phyloP scores from a whole-genome alignment of 225 moss, liverwort and hornwort genomes.

The Asterella californica region DNA sequence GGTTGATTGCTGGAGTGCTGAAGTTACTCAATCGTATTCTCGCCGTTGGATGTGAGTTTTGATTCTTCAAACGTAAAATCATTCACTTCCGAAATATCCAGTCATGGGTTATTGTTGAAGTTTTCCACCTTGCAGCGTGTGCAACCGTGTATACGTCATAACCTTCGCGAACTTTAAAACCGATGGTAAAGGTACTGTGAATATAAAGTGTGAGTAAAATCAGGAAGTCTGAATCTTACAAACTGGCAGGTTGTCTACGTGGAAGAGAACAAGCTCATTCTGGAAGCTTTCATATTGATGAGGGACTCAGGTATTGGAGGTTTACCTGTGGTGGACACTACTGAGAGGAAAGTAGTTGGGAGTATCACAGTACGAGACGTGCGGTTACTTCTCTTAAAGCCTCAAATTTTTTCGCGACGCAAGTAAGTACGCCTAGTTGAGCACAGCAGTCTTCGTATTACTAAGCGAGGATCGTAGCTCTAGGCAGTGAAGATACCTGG shows the following conservation, averaged over 20 bases:
- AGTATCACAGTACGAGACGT: conserved; percentile 78
- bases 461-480: too few species aligned
- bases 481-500: too few species aligned
- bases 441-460: too few species aligned
- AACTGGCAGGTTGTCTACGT: conserved; percentile 57
- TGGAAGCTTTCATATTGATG: conserved; percentile 92
- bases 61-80: not conserved
- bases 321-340: conserved; percentile 75
- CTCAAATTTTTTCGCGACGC: conserved; percentile 69
- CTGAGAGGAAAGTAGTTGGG: conserved; percentile 55
- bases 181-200: not conserved
- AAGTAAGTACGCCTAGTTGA: conserved; percentile 42
- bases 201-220: not conserved
- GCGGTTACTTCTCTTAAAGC: conserved; percentile 68
- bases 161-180: not conserved
- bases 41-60: not conserved
- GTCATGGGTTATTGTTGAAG: not conserved
- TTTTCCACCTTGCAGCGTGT: not conserved
- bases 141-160: not conserved
- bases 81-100: not conserved
- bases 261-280: conserved; percentile 51
- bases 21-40: not conserved
- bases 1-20: not conserved
- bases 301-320: conserved; percentile 69
- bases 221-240: not conserved